Base-by-base conservation (phyloP, 345 rosid species). In the Xanthoceras sorbifolium region DNA sequence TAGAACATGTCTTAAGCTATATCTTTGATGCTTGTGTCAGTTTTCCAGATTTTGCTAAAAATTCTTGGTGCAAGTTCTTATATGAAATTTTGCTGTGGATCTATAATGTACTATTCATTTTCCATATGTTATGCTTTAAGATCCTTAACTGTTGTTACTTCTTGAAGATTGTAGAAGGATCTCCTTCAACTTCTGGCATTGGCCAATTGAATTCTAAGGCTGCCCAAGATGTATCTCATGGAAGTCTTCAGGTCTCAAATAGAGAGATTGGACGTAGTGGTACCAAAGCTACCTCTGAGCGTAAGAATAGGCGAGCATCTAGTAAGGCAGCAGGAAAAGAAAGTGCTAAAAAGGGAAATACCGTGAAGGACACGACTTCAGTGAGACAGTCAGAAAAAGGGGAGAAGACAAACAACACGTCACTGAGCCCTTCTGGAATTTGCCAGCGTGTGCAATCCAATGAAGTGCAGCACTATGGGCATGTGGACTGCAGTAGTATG, bases 221-320 rank as follows among this genome's bases (percentile, higher is more conserved):
- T 81, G 82, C 83, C 29, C 85, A 68, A 55, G 79, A 81, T 54
- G 59, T 57, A 54, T 46, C 85, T 71, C 81, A 12, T 68, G 87
- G 80, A 85, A 83, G 76, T 80, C 81, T 81, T 44, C 82, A 82
- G 78, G 84, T 77, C 32, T 76, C 89, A 74, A 83, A 76, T 57
- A 82, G 59, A 67, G 72, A 78, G 65, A 59, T 7, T 63, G 82
- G 32, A 36, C 85, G 82, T 20, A 71, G 84, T 73, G 80, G 82
- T 57, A 67, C 78, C 42, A 94, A 88, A 90, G 82, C 83, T 78
- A 79, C 86, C 80, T 50, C 94, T 69, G 98, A 87, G 78, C 93
- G 90, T 72, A 92, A 92, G 84, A 61, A 90, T 76, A 89, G 94
- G 75, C 89, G 94, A 81, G 40, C 91, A 81, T 81, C 91, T 69